Base-by-base conservation (phyloP, 495 filamentous ascomycete species). In the Trichoderma parareesei region DNA sequence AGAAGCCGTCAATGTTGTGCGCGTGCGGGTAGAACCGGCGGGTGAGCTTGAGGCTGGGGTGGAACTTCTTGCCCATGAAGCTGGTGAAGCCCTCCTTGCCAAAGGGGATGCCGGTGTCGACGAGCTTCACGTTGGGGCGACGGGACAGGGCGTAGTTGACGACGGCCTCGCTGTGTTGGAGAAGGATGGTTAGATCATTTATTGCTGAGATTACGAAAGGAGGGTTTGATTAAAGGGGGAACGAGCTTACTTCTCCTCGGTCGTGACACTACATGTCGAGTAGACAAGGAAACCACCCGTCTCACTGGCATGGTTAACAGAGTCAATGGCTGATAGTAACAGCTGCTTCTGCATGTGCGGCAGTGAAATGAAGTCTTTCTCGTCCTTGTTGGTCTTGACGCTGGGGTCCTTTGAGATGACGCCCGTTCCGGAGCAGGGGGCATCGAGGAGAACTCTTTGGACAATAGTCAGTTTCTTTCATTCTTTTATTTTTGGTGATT, bases 1-100 rank as follows among this genome's bases (percentile, higher is more conserved):
- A 98, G 87, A 98, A 98, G 63, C 94, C 94, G 69, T 98, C 94
- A 37, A 98, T 90, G 78, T 98, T 98, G 80, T 93, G 93, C 53
- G 90, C 82, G 69, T 98, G 93, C 0, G 93, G 93, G 76, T 97
- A 98, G 76, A 90, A 98, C 62, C 95, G 82, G 62, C 91, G 83
- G 16, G 93, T 93, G 69, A 92, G 77, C 69, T 89, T 90, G 83
- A 98, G 87, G 73, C 85, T 89, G 6, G 86, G 81, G 70, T 91
- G 87, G 76, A 98, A 98, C 61, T 82, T 85, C 83, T 97, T 97
- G 72, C 91, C 88, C 82, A 88, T 88, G 76, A 87, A 96, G 66
- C 79, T 87, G 9, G 85, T 90, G 79, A 97, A 97, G 38, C 94
- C 94, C 69, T 93, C 91, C 64, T 87, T 89, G 11, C 94, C 94